These are phyloP conservation scores for Suillus americanus DNA, from an alignment of 768 basidiomycete genomes.

Conservation along the genomic window DNA sequence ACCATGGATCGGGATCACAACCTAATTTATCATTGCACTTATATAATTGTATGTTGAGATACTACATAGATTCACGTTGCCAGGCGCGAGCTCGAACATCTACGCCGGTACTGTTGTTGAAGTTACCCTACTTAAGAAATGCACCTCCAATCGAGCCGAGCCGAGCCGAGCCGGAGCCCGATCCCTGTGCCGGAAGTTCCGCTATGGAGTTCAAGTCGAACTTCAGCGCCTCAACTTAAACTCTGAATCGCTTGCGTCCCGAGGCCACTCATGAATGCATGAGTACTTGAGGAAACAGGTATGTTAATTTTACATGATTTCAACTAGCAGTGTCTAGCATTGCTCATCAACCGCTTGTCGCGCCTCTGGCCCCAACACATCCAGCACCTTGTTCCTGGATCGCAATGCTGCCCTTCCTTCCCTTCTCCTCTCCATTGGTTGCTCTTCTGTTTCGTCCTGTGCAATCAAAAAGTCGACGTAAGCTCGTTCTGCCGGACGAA, in stretches of 20 bases:
- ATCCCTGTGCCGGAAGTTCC: no score
- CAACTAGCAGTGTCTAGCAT: neutral
- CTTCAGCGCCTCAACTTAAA: no score
- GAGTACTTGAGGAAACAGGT: no score
- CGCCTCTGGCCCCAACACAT: slow-evolving; percentile 13
- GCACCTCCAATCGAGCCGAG: no score
- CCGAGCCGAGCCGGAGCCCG: no score
- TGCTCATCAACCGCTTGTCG: slow-evolving; percentile 1
- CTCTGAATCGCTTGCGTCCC: neutral
- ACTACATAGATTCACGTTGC: neutral
- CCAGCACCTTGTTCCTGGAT: slow-evolving; percentile 10
- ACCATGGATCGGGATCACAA: neutral
- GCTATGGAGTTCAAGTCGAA: no score
- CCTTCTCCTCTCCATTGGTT: neutral
- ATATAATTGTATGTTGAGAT: neutral
- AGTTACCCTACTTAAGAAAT: no score
- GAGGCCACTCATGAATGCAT: no score
- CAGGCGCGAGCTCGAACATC: neutral
- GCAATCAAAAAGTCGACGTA: slow-evolving; percentile 1
- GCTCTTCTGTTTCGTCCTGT: neutral
- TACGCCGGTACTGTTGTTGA: neutral
- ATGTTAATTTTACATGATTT: neutral
- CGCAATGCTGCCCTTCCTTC: slow-evolving; percentile 8
- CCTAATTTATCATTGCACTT: neutral
- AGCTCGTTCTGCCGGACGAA: slow-evolving; percentile 1